Evolutionary conservation across 306 rosid species (phyloP), one percentile per base, ranked within the genome.

Genomic region (Prunus salicina): DNA sequence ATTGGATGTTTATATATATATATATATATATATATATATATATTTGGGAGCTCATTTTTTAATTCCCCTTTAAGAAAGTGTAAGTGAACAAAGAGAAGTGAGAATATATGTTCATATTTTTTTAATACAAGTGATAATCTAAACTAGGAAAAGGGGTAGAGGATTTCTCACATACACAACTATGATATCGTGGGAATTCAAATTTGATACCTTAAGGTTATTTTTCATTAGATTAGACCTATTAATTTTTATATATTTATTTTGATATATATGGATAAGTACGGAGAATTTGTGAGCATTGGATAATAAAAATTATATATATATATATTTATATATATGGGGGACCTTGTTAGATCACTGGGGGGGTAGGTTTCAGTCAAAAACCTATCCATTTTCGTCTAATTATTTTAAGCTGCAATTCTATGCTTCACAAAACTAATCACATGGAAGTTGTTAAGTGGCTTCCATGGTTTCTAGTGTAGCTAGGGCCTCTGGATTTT

Each of bases 401-500:
- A 53, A 53, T 53, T 38, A 6, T 47, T 47, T 9, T 3, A 10
- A 22, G 15, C 27, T 8, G 62, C 62, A 9, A 10, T 20, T 57
- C n/a, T 24, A 8, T 10, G 19, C 24, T 22, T 57, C 63, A 57
- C 13, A 20, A 57, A 22, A 9, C 62, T n/a, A 22, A 57, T 22
- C 30, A 57, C 16, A 57, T 57, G 63, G 63, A 57, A n/a, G 63
- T 57, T 57, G 16, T 12, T 22, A 15, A 22, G 11, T 57, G 30
- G 15, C 28, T 57, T 57, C 27, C 30, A 22, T 57, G 63, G 63
- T 57, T 57, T 22, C 28, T 24, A 3, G 28, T 24, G 63, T 22
- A 47, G 52, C 52, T 47, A 22, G 34, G 34, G 70, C 70, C 70
- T 47, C 76, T 45, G 22, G 75, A 47, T 77, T 38, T 76, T 67